Conservation (phyloP, 768 basidiomycete genomes). For the Tricholoma terreum region DNA sequence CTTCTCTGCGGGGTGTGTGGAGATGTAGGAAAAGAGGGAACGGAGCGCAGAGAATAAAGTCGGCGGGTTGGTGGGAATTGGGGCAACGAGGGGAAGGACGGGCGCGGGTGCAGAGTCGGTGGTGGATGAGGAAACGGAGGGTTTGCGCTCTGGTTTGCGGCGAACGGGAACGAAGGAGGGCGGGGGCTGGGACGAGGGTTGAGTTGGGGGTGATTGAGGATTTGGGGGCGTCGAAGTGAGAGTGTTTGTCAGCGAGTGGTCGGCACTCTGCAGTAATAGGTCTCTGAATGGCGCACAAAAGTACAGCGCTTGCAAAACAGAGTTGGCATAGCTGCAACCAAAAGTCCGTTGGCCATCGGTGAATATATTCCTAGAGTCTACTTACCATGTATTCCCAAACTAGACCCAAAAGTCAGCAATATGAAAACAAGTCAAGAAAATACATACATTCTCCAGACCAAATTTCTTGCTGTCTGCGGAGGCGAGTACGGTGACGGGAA, state of each 20-base stretch:
- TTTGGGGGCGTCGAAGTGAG: neutral
- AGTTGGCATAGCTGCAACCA: constrained; percentile 85
- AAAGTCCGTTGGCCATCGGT: constrained; percentile 14
- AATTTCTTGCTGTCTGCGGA: constrained; percentile 83
- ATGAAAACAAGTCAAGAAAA: neutral
- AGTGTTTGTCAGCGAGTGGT: constrained; percentile 41
- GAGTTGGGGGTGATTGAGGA: constrained; percentile 17
- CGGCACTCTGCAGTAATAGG: constrained; percentile 71
- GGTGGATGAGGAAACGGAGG: constrained; percentile 25
- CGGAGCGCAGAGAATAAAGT: constrained; percentile 91
- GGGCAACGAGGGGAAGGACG: constrained; percentile 32
- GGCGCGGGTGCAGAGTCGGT: constrained; percentile 24
- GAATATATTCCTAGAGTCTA: constrained; percentile 3
- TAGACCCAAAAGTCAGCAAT: constrained; percentile 26
- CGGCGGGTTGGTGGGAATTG: constrained; percentile 58
- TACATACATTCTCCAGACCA: constrained; percentile 93
- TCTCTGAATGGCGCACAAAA: constrained; percentile 93
- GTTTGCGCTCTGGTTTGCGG: constrained; percentile 58
- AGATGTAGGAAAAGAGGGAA: constrained; percentile 84
- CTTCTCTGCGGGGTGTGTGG: constrained; percentile 70
- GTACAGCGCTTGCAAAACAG: constrained; percentile 96
- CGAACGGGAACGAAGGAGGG: constrained; percentile 39
- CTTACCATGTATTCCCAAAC: constrained; percentile 97
- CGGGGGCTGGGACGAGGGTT: constrained; percentile 27
- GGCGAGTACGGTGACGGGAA: constrained; percentile 35